Conservation (phyloP, 2,329 filamentous ascomycete genomes). For the Penicillium concentricum region DNA sequence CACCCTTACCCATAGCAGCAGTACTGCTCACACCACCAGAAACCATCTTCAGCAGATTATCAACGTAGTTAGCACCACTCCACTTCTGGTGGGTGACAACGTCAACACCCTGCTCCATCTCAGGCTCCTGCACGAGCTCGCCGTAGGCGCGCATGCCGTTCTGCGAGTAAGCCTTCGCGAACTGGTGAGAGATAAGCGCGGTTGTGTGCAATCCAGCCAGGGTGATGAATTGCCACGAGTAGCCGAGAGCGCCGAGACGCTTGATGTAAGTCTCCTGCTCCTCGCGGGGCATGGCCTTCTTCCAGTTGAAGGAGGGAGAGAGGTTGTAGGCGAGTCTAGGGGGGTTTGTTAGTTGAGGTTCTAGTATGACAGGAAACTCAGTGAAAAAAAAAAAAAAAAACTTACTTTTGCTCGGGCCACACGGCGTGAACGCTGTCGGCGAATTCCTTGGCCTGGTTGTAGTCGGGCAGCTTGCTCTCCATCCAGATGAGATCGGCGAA, state of each 20-base stretch:
- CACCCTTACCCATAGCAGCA: constrained; percentile 94
- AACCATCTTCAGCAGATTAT: constrained; percentile 96
- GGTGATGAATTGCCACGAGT: constrained; percentile 99
- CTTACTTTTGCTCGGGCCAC: constrained; percentile 94
- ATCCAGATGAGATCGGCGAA: constrained; percentile 98
- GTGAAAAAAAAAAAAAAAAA: constrained; percentile 20
- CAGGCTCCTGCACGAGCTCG: constrained; percentile 95
- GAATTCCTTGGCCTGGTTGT: constrained; percentile 85
- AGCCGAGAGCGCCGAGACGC: constrained; percentile 80
- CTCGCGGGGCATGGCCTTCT: constrained; percentile 83
- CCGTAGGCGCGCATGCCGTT: constrained; percentile 95
- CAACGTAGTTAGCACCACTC: constrained; percentile 91
- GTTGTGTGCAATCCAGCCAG: constrained; percentile 94
- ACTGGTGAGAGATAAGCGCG: constrained; percentile 85
- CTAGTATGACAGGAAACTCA: background rate
- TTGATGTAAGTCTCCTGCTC: constrained; percentile 98
- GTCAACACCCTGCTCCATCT: constrained; percentile 86
- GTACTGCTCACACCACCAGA: constrained; percentile 88
- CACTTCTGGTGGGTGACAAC: constrained; percentile 99
- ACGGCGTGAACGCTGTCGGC: constrained; percentile 89
- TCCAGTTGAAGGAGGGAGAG: constrained; percentile 99
- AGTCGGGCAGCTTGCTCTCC: constrained; percentile 97
- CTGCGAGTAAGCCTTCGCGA: constrained; percentile 76
- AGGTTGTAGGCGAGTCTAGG: constrained; percentile 91
- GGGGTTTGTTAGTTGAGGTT: constrained; percentile 16